Evolutionary conservation across 805 yeast species (phyloP), one percentile per base, ranked within the genome.

Genomic region (Candida khao-thaluensis): DNA sequence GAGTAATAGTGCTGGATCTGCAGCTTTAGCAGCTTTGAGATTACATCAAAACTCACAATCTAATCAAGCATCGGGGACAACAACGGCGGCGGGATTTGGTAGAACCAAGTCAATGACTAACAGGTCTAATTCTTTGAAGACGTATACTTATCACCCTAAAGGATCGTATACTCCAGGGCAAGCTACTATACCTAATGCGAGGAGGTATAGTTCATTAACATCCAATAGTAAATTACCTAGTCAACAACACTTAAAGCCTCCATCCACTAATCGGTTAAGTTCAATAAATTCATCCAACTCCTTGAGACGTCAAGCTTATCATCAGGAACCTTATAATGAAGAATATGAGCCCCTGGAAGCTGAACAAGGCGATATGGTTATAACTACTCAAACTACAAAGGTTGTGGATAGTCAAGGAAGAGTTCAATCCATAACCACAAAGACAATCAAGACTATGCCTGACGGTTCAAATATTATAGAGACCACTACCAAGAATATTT

Each of bases 391-490:
- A 42, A 68, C 72, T 5, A 68, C 72, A 17, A 66, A 63, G 40
- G 61, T 67, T 10, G 55, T 66, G 6, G 74, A 69, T 38, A 46
- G 67, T 3, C 54, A 44, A 18, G 74, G 74, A 12, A 52, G 72
- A 43, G 62, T 69, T 2, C 60, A 49, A 35, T 61, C 68, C 3
- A 59, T 67, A 22, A 66, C 69, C n/a, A 65, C 68, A 8, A 62
- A 64, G 39, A 66, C 68, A 9, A 56, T 62, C 30, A 56, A 57
- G 36, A 56, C 59, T 7, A 44, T 67, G 37, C 63, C 73, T 7
- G 73, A 69, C 44, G 74, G 74, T 4, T 59, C 71, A 12, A 66
- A 65, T 38, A 55, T 69, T 17, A 63, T 66, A 33, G 73, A 69
- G 47, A 68, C 71, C 2, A 67, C 65, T 14, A 65, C 72, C 9